These are phyloP conservation scores for Dactylellina cionopaga DNA, from an alignment of 2,329 filamentous ascomycete genomes.

Conservation along the genomic window DNA sequence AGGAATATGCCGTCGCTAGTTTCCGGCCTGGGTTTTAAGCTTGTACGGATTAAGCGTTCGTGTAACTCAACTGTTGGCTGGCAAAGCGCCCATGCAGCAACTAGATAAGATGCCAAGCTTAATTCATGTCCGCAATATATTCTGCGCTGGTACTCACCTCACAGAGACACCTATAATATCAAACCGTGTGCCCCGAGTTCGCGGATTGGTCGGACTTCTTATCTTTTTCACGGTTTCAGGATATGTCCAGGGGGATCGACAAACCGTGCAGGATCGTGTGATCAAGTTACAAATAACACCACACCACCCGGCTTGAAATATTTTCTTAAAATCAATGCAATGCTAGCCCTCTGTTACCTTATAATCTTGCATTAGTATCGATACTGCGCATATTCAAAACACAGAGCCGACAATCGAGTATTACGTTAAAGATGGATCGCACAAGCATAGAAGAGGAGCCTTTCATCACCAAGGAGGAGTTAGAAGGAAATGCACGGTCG, in stretches of 20 bases:
- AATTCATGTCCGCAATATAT: not conserved
- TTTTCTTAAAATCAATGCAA: not conserved
- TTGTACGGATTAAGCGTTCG: not conserved
- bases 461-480: not conserved
- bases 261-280: slow-evolving; percentile 6
- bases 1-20: slow-evolving; percentile 6
- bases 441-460: not conserved
- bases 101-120: not conserved
- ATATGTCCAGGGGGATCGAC: not conserved
- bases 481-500: not conserved
- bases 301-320: not conserved
- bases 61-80: not conserved
- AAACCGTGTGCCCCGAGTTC: not conserved
- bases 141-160: not conserved
- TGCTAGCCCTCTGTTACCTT: not conserved
- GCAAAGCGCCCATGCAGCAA: not conserved
- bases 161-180: not conserved
- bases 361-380: not conserved
- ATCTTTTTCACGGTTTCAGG: slow-evolving; percentile 9
- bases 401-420: not conserved
- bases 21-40: not conserved
- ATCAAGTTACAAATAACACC: not conserved
- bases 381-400: not conserved
- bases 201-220: slow-evolving; percentile 3
- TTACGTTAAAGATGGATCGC: not conserved